Conservation (phyloP, 2,329 filamentous ascomycete genomes). For the Penicillium psychrosexuale region DNA sequence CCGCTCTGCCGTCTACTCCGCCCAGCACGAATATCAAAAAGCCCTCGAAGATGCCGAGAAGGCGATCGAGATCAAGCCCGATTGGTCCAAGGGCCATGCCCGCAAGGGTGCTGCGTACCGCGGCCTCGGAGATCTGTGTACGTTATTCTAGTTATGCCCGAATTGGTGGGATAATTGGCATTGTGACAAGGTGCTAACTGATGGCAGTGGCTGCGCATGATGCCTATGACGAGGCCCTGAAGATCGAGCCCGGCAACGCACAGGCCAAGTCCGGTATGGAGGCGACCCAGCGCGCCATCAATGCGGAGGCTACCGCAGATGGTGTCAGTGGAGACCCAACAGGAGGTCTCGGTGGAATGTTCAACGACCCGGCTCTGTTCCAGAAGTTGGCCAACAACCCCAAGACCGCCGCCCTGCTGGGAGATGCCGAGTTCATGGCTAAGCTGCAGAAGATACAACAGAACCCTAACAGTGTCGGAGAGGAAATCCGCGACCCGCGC, state of each 20-base stretch:
- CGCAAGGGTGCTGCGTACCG: constrained; percentile 90
- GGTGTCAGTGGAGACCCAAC: constrained; percentile 62
- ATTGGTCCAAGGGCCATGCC: constrained; percentile 97
- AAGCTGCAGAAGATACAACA: constrained; percentile 79
- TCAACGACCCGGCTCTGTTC: constrained; percentile 86
- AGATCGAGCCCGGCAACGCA: constrained; percentile 85
- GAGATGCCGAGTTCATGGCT: constrained; percentile 81
- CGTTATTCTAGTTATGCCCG: constrained; percentile 21
- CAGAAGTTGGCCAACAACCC: constrained; percentile 91
- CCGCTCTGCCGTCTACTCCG: constrained; percentile 81
- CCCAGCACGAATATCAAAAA: constrained; percentile 80
- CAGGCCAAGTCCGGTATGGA: constrained; percentile 86
- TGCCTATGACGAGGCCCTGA: constrained; percentile 91
- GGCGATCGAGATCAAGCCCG: constrained; percentile 89
- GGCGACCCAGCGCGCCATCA: constrained; percentile 82
- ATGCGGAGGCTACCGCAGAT: constrained; percentile 66
- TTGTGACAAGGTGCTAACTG: constrained; percentile 1
- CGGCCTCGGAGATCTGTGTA: constrained; percentile 75
- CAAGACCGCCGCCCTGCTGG: constrained; percentile 79
- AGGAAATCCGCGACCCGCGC: constrained; percentile 82
- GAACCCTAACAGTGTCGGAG: constrained; percentile 75
- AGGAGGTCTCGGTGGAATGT: constrained; percentile 83
- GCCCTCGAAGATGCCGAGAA: constrained; percentile 89
- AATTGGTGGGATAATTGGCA: not conserved
- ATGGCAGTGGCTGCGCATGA: constrained; percentile 69